Evolutionary conservation across 805 yeast species (phyloP).

Genomic region (Candida maesae): DNA sequence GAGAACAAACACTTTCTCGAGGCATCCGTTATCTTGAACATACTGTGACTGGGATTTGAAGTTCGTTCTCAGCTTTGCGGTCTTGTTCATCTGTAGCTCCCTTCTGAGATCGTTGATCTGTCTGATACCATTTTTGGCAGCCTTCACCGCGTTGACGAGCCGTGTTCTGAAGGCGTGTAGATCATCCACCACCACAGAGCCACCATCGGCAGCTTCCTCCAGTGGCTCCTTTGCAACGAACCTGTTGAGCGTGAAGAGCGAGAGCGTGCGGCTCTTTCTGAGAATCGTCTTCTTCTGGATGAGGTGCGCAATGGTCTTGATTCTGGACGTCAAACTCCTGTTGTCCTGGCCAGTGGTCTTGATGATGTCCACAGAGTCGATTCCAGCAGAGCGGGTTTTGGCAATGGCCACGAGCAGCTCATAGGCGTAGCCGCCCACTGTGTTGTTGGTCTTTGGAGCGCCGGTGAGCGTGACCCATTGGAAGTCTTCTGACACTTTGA

Average conservation of each 20-base stretch:
- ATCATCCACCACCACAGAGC: too few species aligned
- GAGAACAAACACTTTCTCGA: constrained; percentile 50
- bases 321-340: constrained; percentile 61
- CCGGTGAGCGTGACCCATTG: constrained; percentile 60
- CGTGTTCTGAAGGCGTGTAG: constrained; percentile 27
- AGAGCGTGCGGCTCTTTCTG: constrained; percentile 48
- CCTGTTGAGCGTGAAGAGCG: constrained; percentile 47
- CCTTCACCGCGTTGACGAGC: constrained; percentile 47
- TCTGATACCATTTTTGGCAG: constrained; percentile 58
- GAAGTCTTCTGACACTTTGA: constrained; percentile 48
- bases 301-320: constrained; percentile 50
- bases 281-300: constrained; percentile 39
- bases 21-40: constrained; percentile 40
- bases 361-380: constrained; percentile 55
- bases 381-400: constrained; percentile 49
- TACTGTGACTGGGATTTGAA: constrained; percentile 46
- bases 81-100: constrained; percentile 50
- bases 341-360: constrained; percentile 62
- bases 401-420: constrained; percentile 59
- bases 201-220: too few species aligned
- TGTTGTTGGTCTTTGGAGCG: constrained; percentile 44
- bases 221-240: too few species aligned
- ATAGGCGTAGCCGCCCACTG: constrained; percentile 53
- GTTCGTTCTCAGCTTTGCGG: constrained; percentile 38
- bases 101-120: constrained; percentile 57